These are phyloP conservation scores for Beauveria bassiana DNA, from an alignment of 2,329 filamentous ascomycete species.

Conservation along the genomic window DNA sequence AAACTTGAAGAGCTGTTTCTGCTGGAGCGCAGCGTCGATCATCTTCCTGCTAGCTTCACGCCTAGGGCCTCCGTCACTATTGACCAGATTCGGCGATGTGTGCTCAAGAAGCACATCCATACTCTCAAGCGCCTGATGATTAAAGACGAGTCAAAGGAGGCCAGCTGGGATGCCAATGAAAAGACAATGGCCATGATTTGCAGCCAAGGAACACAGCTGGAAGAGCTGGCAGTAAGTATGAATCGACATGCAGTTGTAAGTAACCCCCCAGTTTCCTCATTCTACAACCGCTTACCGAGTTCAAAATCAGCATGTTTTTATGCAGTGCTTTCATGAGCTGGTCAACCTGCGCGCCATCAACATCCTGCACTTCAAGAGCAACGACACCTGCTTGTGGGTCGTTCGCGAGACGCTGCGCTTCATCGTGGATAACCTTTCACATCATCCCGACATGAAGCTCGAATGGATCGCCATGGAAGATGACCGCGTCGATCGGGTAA, in stretches of 20 bases:
- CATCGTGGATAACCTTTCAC: constrained; percentile 48
- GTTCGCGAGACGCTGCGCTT: constrained; percentile 51
- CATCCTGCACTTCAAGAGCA: constrained; percentile 44
- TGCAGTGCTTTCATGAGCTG: constrained; percentile 44
- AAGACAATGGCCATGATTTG: constrained; percentile 49
- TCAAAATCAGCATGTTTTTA: constrained; percentile 43
- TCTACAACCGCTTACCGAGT: background rate
- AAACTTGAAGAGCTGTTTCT: constrained; percentile 52
- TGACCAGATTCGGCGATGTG: constrained; percentile 49
- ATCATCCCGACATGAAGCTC: constrained; percentile 46
- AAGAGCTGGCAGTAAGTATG: constrained; percentile 50
- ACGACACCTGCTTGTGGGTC: constrained; percentile 49
- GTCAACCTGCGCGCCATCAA: constrained; percentile 46
- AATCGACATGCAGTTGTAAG: constrained; percentile 47
- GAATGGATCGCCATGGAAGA: constrained; percentile 52
- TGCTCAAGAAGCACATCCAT: constrained; percentile 49
- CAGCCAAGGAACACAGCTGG: constrained; percentile 37
- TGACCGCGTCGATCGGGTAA: constrained; percentile 40
- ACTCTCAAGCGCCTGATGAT: constrained; percentile 51
- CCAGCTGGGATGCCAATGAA: constrained; percentile 49
- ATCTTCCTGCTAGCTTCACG: constrained; percentile 46
- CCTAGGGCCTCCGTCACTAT: constrained; percentile 42
- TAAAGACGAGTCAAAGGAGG: constrained; percentile 43
- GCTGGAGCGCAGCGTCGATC: constrained; percentile 44
- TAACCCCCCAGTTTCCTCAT: constrained; percentile 9